Evolutionary conservation across 2,329 filamentous ascomycete species (phyloP).

Genomic region (Pseudogymnoascus sp.): DNA sequence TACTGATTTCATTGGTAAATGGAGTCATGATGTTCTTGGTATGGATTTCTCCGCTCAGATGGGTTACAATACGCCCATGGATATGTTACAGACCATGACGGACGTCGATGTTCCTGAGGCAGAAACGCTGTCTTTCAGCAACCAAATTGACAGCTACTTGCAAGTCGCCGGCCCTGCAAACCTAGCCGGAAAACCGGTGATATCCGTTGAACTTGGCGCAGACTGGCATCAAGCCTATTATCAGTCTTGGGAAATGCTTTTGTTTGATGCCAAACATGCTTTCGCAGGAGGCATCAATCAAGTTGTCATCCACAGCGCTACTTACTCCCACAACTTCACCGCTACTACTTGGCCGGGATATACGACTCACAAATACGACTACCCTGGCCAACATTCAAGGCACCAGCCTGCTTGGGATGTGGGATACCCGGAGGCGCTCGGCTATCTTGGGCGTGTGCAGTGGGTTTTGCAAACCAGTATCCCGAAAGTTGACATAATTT

Average conservation of each 20-base stretch:
- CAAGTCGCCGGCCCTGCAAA: slow-evolving; percentile 35
- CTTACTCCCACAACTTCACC: slow-evolving; percentile 35
- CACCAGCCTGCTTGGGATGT: slow-evolving; percentile 33
- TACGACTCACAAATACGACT: slow-evolving; percentile 37
- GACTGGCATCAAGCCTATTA: slow-evolving; percentile 22
- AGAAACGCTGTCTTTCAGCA: slow-evolving; percentile 33
- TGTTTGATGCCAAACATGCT: slow-evolving; percentile 33
- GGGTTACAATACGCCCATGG: slow-evolving; percentile 36
- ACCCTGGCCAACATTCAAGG: slow-evolving; percentile 34
- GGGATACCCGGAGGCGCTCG: not conserved
- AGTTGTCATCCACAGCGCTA: slow-evolving; percentile 38
- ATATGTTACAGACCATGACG: slow-evolving; percentile 35
- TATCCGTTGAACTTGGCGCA: slow-evolving; percentile 36
- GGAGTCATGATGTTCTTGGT: slow-evolving; percentile 24
- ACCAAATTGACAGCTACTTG: slow-evolving; percentile 34
- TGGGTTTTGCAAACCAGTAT: slow-evolving; percentile 34
- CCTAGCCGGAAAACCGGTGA: slow-evolving; percentile 32
- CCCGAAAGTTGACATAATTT: slow-evolving; percentile 35
- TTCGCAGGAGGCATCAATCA: slow-evolving; percentile 37
- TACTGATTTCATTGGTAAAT: slow-evolving; percentile 26
- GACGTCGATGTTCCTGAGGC: slow-evolving; percentile 35
- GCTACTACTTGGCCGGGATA: slow-evolving; percentile 45
- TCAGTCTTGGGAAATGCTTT: slow-evolving; percentile 23
- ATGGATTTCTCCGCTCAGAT: slow-evolving; percentile 34
- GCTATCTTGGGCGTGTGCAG: slow-evolving; percentile 33